Percentiles rank a stretch among this genome's conserved stretches.
Conservation (phyloP, 2,329 filamentous ascomycete genomes). For the Arthrobotrys entomopaga region DNA sequence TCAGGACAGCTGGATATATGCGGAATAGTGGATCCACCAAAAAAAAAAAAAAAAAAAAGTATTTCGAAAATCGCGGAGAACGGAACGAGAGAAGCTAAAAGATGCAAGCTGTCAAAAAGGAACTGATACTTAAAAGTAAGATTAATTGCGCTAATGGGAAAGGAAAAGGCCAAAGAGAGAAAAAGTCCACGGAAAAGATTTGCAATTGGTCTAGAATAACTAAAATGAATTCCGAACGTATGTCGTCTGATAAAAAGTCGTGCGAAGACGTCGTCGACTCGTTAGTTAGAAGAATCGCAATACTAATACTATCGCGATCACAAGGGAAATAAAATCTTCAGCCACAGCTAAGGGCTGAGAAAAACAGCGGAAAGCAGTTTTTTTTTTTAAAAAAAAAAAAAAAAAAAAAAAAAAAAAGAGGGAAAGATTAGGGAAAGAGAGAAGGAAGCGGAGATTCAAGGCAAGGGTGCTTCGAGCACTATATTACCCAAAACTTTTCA, state of each 20-base stretch:
- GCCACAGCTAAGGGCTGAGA: conserved; percentile 40
- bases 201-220: conserved; percentile 40
- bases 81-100: conserved; percentile 24
- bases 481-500: conserved; percentile 44
- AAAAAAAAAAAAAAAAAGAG: too few species aligned
- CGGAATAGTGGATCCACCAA: not conserved
- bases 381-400: too few species aligned
- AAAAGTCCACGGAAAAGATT: not conserved
- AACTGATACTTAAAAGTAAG: not conserved
- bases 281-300: conserved; percentile 37
- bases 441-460: conserved; percentile 16
- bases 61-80: not conserved
- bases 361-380: conserved; percentile 14
- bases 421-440: conserved; percentile 35
- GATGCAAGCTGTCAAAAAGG: conserved; percentile 33
- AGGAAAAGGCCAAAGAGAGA: not conserved
- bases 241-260: conserved; percentile 29
- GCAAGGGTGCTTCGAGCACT: conserved; percentile 52
- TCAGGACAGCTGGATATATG: conserved; percentile 1
- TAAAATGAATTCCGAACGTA: conserved; percentile 13
- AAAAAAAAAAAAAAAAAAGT: conserved; percentile 3
- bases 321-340: conserved; percentile 26
- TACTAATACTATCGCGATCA: conserved; percentile 33
- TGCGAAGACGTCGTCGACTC: conserved; percentile 17
- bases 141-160: too few species aligned